phyloP scores from a whole-genome alignment of 2,329 filamentous ascomycete genomes.

The Fusarium nygamai region DNA sequence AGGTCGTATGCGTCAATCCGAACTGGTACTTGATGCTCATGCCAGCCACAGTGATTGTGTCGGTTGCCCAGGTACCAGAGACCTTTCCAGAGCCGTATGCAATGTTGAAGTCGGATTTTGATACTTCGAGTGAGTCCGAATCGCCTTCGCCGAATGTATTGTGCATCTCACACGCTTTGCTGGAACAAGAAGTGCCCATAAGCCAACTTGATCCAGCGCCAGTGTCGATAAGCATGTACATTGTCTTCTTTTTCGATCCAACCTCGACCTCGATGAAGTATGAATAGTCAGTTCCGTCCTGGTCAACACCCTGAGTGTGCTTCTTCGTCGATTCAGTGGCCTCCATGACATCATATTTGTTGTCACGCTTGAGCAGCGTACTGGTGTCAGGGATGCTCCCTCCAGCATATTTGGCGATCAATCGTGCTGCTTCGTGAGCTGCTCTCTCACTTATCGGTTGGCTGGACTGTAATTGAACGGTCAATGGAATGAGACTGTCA shows the following conservation, averaged over 20 bases:
- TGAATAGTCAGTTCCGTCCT: slow-evolving; percentile 73
- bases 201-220: slow-evolving; percentile 83
- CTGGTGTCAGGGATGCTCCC: slow-evolving; percentile 22
- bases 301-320: slow-evolving; percentile 65
- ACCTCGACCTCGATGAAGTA: slow-evolving; percentile 70
- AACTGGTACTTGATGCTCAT: slow-evolving; percentile 73
- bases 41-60: slow-evolving; percentile 73
- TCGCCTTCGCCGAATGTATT: slow-evolving; percentile 73
- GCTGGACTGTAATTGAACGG: slow-evolving; percentile 42
- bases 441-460: slow-evolving; percentile 49
- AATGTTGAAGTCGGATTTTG: slow-evolving; percentile 68
- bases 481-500: slow-evolving; percentile 8
- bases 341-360: slow-evolving; percentile 58
- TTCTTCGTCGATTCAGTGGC: slow-evolving; percentile 57
- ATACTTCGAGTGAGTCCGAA: slow-evolving; percentile 70
- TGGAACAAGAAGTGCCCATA: slow-evolving; percentile 76
- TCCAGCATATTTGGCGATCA: slow-evolving; percentile 53
- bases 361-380: slow-evolving; percentile 51
- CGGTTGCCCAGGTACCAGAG: slow-evolving; percentile 70
- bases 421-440: slow-evolving; percentile 50
- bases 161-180: slow-evolving; percentile 74
- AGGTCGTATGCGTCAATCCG: slow-evolving; percentile 77
- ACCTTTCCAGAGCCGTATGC: slow-evolving; percentile 83
- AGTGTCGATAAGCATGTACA: slow-evolving; percentile 73
- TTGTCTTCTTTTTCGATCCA: slow-evolving; percentile 62